Evolutionary conservation across 495 filamentous ascomycete species (phyloP).

Genomic region (Penicillium egyptiacum): DNA sequence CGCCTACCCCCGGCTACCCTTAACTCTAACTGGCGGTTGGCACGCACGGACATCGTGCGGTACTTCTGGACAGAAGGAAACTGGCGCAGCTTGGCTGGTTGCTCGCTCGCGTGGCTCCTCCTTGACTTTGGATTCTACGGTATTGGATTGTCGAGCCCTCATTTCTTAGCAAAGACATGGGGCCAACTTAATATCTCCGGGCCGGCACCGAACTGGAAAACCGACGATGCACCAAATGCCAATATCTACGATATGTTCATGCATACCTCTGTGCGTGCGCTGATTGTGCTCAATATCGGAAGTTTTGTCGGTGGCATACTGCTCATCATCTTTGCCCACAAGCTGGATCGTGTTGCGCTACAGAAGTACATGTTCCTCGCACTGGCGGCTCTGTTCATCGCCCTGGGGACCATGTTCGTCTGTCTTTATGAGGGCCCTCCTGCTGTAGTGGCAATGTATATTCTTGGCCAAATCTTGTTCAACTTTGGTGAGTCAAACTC

Average conservation of each 20-base stretch:
- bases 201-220: conserved; percentile 40
- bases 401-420: conserved; percentile 50
- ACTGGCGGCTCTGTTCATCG: conserved; percentile 49
- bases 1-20: conserved; percentile 38
- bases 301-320: conserved; percentile 48
- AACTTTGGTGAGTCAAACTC: conserved; percentile 50
- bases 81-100: conserved; percentile 52
- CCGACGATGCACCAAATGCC: conserved; percentile 30
- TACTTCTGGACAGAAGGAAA: conserved; percentile 54
- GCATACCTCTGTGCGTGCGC: conserved; percentile 37
- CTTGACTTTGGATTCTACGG: conserved; percentile 60
- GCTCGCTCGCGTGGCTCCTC: conserved; percentile 50
- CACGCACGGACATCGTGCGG: conserved; percentile 41
- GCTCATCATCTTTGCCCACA: conserved; percentile 45
- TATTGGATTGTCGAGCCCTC: conserved; percentile 50
- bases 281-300: conserved; percentile 47
- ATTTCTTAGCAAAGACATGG: conserved; percentile 47
- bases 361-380: conserved; percentile 51
- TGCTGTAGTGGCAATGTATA: conserved; percentile 55
- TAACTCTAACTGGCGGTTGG: conserved; percentile 46
- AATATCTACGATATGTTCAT: conserved; percentile 43
- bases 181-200: conserved; percentile 35
- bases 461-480: conserved; percentile 61
- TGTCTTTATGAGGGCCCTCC: conserved; percentile 41
- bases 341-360: conserved; percentile 48